A percentile compares a stretch with the other conserved stretches of the same genome.
Conservation (phyloP, 345 rosid genomes). For the Aquilaria yunnanensis region DNA sequence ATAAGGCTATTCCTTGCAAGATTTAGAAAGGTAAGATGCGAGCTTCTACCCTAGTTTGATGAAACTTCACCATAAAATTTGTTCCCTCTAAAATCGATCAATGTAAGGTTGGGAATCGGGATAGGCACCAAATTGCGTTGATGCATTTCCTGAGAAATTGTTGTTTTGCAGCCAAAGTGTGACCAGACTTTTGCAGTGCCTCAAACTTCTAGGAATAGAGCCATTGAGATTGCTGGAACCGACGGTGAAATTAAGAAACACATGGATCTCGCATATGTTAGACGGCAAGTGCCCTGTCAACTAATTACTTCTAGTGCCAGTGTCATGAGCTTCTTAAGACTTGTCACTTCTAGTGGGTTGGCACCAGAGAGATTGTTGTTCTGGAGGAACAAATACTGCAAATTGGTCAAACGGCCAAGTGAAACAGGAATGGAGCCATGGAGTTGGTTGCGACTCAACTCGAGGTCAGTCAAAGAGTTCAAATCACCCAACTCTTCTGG, state of each 20-base stretch:
- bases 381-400: no score
- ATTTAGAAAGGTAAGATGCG: not conserved
- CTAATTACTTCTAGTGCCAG: conserved; percentile 3
- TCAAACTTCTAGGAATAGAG: conserved; percentile 24
- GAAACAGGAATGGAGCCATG: conserved; percentile 17
- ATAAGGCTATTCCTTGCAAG: not conserved
- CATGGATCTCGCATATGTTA: conserved; percentile 9
- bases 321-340: not conserved
- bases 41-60: conserved; percentile 9
- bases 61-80: conserved; percentile 20
- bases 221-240: not conserved
- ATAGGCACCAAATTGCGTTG: conserved; percentile 22
- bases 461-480: conserved; percentile 6
- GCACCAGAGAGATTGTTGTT: no score
- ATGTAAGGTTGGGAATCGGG: conserved; percentile 6
- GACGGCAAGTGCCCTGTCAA: conserved; percentile 18
- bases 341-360: conserved; percentile 10
- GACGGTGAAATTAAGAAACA: not conserved
- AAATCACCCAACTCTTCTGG: no score
- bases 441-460: conserved; percentile 22
- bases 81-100: conserved; percentile 17
- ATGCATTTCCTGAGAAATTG: conserved; percentile 19
- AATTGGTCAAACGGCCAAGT: conserved; percentile 6
- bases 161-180: conserved; percentile 22
- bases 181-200: conserved; percentile 18